Percentiles rank a stretch among this genome's conserved stretches.
phyloP scores from a whole-genome alignment of 768 basidiomycete species.

The Termitomyces sp. region DNA sequence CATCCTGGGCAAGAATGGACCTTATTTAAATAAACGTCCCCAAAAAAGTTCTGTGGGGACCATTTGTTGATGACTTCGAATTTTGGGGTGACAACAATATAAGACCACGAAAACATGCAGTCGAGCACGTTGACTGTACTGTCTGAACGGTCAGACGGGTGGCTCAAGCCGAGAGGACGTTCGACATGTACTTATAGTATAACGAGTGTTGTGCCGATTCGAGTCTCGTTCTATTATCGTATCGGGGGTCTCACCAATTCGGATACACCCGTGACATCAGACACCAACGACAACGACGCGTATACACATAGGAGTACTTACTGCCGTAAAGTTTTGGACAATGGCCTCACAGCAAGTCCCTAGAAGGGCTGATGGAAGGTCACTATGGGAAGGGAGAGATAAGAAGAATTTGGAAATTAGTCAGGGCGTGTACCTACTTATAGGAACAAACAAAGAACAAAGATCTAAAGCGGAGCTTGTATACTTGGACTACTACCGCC shows the following conservation, averaged over 20 bases:
- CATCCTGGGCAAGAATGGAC: no score
- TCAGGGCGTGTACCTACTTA: not conserved
- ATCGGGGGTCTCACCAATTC: not conserved
- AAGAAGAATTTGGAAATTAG: not conserved
- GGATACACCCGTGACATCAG: not conserved
- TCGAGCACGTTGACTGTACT: no score
- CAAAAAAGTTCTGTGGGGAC: not conserved
- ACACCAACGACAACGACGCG: no score
- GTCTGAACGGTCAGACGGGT: no score
- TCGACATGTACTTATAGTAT: no score
- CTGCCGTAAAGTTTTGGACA: not conserved
- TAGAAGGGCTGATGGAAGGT: not conserved
- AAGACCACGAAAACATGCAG: no score
- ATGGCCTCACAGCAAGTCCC: not conserved
- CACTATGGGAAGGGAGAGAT: not conserved
- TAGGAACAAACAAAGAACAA: conserved; percentile 16
- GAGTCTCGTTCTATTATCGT: not conserved
- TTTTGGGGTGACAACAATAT: not conserved
- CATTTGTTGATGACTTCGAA: not conserved
- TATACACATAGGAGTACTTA: not conserved
- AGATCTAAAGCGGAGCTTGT: conserved; percentile 6
- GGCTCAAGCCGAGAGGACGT: no score
- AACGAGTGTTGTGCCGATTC: no score
- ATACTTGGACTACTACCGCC: conserved; percentile 10
- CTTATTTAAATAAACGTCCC: no score